Percentiles rank a stretch among this genome's conserved stretches.
These are phyloP conservation scores for Fusarium subtropicale DNA, from an alignment of 2,329 filamentous ascomycete species.

Conservation along the genomic window DNA sequence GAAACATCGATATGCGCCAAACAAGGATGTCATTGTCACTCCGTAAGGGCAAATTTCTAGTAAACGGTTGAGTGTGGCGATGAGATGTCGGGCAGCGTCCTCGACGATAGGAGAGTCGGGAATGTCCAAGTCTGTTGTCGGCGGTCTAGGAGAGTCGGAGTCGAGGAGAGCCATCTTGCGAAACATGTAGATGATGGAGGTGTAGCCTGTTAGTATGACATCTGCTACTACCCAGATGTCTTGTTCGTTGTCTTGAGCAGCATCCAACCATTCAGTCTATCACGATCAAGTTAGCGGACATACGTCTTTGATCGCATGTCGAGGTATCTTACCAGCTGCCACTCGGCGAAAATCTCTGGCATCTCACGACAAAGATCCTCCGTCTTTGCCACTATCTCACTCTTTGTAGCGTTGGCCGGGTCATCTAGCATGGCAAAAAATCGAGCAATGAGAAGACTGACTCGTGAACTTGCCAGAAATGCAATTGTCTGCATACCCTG, in stretches of 20 bases:
- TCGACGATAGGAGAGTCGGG: slow-evolving; percentile 48
- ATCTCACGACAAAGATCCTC: slow-evolving; percentile 48
- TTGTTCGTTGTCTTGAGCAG: slow-evolving; percentile 31
- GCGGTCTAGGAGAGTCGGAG: slow-evolving; percentile 44
- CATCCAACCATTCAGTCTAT: slow-evolving; percentile 45
- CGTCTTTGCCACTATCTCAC: slow-evolving; percentile 43
- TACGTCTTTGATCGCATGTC: accelerated
- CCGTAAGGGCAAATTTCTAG: slow-evolving; percentile 41
- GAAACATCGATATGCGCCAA: slow-evolving; percentile 48
- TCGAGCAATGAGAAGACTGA: slow-evolving; percentile 48
- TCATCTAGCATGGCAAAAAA: slow-evolving; percentile 49
- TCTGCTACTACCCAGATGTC: slow-evolving; percentile 48
- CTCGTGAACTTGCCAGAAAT: slow-evolving; percentile 47
- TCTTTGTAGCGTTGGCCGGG: slow-evolving; percentile 29
- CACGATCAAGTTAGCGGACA: background rate
- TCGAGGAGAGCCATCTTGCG: slow-evolving; percentile 48
- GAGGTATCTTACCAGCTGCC: slow-evolving; percentile 42
- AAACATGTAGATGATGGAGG: slow-evolving; percentile 52
- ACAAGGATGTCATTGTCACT: slow-evolving; percentile 40
- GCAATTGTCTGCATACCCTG: slow-evolving; percentile 43
- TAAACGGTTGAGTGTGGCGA: slow-evolving; percentile 36
- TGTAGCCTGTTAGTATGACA: slow-evolving; percentile 48
- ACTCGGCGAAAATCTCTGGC: slow-evolving; percentile 45
- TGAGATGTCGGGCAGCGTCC: slow-evolving; percentile 42
- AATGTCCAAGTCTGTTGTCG: slow-evolving; percentile 46